Conservation (phyloP, 1,284 basidiomycete genomes). For the Papiliotrema laurentii region DNA sequence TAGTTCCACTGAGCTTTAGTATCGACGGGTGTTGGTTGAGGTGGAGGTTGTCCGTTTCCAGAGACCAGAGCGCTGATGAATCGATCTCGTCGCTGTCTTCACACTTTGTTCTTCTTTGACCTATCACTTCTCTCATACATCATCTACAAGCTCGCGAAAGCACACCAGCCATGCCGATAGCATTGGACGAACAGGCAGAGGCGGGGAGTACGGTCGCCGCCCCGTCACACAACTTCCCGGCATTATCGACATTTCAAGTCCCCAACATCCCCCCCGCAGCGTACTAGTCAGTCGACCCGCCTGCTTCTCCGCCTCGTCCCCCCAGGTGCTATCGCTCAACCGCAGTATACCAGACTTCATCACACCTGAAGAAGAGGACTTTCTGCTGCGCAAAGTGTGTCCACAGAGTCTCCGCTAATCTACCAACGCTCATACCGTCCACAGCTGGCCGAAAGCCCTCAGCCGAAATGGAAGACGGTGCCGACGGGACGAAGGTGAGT, state of each 20-base stretch:
- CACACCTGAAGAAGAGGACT: constrained; percentile 69
- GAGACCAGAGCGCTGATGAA: too few species aligned
- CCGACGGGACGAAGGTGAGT: constrained; percentile 64
- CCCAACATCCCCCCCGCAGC: constrained; percentile 7
- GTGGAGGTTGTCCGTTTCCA: constrained; percentile 4
- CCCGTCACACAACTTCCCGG: not conserved
- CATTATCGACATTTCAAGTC: constrained; percentile 1
- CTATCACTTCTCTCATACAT: not conserved
- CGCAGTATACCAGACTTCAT: constrained; percentile 75
- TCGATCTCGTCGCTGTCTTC: too few species aligned
- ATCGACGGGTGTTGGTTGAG: not conserved
- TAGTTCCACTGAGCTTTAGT: constrained; percentile 1
- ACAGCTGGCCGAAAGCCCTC: constrained; percentile 70
- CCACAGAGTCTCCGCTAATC: constrained; percentile 3
- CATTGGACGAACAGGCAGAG: not conserved
- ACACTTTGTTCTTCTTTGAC: not conserved
- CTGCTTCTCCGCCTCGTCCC: not conserved
- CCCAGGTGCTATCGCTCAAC: not conserved
- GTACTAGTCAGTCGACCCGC: constrained; percentile 3
- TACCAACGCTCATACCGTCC: constrained; percentile 8
- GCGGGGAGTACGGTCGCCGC: not conserved
- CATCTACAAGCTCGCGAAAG: not conserved
- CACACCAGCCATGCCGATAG: constrained; percentile 1
- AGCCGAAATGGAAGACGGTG: constrained; percentile 77
- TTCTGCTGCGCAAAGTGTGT: constrained; percentile 66